Evolutionary conservation across 768 basidiomycete genomes (phyloP).

Genomic region (Lanmaoa pseudosensibilis): DNA sequence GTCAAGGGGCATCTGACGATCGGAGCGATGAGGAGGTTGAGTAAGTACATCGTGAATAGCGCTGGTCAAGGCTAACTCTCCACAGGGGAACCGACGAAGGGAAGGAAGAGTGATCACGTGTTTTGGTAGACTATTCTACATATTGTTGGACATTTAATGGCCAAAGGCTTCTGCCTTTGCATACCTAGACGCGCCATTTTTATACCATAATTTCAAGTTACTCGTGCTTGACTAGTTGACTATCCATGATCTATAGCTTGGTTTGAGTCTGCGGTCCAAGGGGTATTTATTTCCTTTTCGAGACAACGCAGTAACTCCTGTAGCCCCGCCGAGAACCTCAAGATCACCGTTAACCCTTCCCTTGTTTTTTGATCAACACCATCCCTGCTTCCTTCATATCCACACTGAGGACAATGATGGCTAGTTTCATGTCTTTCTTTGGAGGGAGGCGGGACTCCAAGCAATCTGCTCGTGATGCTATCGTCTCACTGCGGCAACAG

Average conservation of each 20-base stretch:
- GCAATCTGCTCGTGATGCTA: constrained; percentile 86
- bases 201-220: constrained; percentile 31
- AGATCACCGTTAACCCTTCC: neutral
- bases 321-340: constrained; percentile 12
- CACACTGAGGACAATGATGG: constrained; percentile 53
- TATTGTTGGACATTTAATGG: constrained; percentile 25
- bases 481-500: constrained; percentile 89
- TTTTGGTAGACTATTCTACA: constrained; percentile 28
- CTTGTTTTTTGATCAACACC: constrained; percentile 1
- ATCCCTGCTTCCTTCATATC: constrained; percentile 1
- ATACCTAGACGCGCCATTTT: constrained; percentile 25
- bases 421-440: constrained; percentile 85
- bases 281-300: constrained; percentile 31
- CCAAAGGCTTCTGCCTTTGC: constrained; percentile 19
- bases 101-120: constrained; percentile 28
- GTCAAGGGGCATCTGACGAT: constrained; percentile 75
- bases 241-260: neutral
- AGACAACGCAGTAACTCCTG: constrained; percentile 17
- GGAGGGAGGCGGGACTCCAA: constrained; percentile 80
- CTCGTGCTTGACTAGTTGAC: neutral
- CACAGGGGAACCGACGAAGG: constrained; percentile 15
- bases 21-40: constrained; percentile 79
- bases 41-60: constrained; percentile 36
- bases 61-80: constrained; percentile 12
- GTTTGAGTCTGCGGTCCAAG: neutral